phyloP scores from a whole-genome alignment of 169 alveolate genomes.

The Cryptosporidium viatorum region DNA sequence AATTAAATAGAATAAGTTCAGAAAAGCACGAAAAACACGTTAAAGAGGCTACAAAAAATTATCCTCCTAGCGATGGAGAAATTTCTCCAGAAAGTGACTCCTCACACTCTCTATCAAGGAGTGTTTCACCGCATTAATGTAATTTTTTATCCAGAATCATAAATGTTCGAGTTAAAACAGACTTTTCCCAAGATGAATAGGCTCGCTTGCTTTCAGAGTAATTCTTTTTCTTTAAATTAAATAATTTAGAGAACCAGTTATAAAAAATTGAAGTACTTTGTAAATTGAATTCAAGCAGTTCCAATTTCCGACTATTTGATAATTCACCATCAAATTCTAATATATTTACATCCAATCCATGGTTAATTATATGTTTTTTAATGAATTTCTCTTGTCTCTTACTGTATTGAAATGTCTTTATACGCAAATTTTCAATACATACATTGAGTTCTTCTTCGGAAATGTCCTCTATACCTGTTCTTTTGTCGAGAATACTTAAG shows the following conservation, averaged over 20 bases:
- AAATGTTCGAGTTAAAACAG: constrained; percentile 1
- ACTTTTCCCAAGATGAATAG: constrained; percentile 2
- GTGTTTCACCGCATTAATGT: constrained; percentile 27
- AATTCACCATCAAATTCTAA: constrained; percentile 1
- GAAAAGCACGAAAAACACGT: not conserved
- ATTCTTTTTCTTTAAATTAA: not conserved
- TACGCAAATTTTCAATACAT: constrained; percentile 14
- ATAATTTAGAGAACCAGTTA: not conserved
- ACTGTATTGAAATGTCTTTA: constrained; percentile 52
- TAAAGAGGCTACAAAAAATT: not conserved
- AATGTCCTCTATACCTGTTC: constrained; percentile 3
- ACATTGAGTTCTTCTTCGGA: constrained; percentile 17
- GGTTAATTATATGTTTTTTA: constrained; percentile 34
- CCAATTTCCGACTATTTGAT: not conserved
- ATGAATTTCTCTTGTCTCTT: constrained; percentile 49
- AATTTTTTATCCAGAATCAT: constrained; percentile 3
- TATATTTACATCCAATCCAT: constrained; percentile 8
- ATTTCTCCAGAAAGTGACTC: constrained; percentile 56
- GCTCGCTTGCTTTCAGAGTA: not conserved
- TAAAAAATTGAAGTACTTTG: not conserved
- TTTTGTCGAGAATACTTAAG: not conserved
- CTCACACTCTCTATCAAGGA: constrained; percentile 57
- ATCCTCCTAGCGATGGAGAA: constrained; percentile 71
- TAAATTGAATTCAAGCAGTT: not conserved
- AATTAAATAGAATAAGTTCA: not conserved